Percentiles rank a stretch among this genome's conserved stretches.
These are phyloP conservation scores for Leccinum broughii DNA, from an alignment of 768 basidiomycete species.

Conservation along the genomic window DNA sequence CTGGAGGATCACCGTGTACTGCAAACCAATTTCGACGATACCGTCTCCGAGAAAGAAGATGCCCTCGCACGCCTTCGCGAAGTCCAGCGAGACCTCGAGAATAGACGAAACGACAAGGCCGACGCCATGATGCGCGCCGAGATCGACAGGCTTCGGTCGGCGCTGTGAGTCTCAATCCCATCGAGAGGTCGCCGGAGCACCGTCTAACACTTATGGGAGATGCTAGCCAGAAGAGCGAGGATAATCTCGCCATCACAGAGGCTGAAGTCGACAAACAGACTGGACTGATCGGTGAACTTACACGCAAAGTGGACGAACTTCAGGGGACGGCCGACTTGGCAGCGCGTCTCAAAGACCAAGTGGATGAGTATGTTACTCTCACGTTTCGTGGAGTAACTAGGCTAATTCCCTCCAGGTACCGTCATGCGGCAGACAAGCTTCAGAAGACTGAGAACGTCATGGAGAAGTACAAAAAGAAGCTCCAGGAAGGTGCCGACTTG, in stretches of 20 bases:
- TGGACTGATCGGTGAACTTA: constrained; percentile 65
- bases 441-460: constrained; percentile 97
- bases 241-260: constrained; percentile 81
- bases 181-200: not conserved
- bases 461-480: constrained; percentile 98
- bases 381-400: not conserved
- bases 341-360: constrained; percentile 81
- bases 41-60: constrained; percentile 77
- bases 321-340: constrained; percentile 77
- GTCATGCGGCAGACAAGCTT: constrained; percentile 87
- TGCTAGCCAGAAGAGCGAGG: constrained; percentile 89
- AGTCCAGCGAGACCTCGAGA: constrained; percentile 58
- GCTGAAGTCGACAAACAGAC: constrained; percentile 82
- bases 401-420: constrained; percentile 54
- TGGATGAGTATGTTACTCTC: constrained; percentile 72
- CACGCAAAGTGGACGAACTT: constrained; percentile 78
- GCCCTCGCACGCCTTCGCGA: constrained; percentile 61
- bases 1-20: constrained; percentile 73
- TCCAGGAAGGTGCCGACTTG: constrained; percentile 90
- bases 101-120: constrained; percentile 63
- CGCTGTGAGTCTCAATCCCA: constrained; percentile 64
- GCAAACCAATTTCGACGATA: constrained; percentile 78
- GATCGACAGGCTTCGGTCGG: constrained; percentile 75
- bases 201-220: constrained; percentile 32
- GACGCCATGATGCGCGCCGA: constrained; percentile 79